Evolutionary conservation across 495 filamentous ascomycete genomes (phyloP).

Genomic region (Rusavskia elegans): DNA sequence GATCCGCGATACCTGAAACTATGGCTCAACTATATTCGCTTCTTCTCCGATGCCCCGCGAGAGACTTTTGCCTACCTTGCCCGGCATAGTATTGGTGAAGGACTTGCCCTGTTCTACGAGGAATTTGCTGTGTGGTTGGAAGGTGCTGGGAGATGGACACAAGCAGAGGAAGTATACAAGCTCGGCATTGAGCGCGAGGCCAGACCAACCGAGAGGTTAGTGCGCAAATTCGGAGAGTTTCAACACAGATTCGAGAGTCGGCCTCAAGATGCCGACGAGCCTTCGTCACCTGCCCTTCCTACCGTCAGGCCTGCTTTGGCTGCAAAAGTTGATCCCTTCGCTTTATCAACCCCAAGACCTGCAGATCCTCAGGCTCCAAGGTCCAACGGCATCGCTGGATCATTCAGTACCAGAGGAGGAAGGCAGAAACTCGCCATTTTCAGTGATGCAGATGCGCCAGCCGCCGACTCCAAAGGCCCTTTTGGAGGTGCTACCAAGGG

Average conservation of each 20-base stretch:
- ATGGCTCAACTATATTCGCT: conserved; percentile 85
- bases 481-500: conserved; percentile 36
- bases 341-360: conserved; percentile 21
- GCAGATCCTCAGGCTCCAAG: conserved; percentile 52
- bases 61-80: conserved; percentile 86
- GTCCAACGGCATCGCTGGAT: conserved; percentile 24
- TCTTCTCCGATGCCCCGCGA: conserved; percentile 82
- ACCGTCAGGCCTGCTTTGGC: conserved; percentile 70
- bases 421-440: conserved; percentile 85
- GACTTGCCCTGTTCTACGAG: conserved; percentile 88
- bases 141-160: conserved; percentile 66
- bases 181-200: conserved; percentile 81
- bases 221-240: conserved; percentile 84
- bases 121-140: conserved; percentile 92
- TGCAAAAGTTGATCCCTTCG: conserved; percentile 73
- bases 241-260: conserved; percentile 54
- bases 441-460: conserved; percentile 49
- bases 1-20: conserved; percentile 84
- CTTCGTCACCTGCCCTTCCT: conserved; percentile 73
- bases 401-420: conserved; percentile 41
- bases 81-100: conserved; percentile 74
- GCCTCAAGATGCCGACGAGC: conserved; percentile 42
- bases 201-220: conserved; percentile 59
- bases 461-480: conserved; percentile 25
- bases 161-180: conserved; percentile 86